Evolutionary conservation across 2,329 filamentous ascomycete genomes (phyloP).

Genomic region (Biscogniauxia sp.): DNA sequence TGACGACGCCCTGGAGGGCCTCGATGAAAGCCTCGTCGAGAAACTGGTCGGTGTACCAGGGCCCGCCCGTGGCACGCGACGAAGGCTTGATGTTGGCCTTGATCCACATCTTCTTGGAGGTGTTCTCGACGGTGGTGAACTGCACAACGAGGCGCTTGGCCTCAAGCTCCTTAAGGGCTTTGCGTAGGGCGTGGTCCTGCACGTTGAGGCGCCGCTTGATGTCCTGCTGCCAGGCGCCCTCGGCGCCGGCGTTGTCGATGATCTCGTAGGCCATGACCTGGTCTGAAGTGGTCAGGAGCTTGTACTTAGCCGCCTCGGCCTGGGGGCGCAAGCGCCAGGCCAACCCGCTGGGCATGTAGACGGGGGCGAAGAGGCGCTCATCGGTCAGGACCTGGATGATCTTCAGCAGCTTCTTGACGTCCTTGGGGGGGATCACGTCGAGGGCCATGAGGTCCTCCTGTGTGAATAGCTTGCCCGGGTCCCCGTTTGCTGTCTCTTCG

Average conservation of each 20-base stretch:
- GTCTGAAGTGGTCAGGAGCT: conserved; percentile 65
- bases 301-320: conserved; percentile 64
- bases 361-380: conserved; percentile 57
- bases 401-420: conserved; percentile 52
- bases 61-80: conserved; percentile 87
- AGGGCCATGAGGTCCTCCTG: conserved; percentile 58
- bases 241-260: conserved; percentile 80
- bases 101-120: conserved; percentile 95
- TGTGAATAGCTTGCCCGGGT: conserved; percentile 49
- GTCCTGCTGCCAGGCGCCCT: conserved; percentile 88
- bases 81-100: conserved; percentile 79
- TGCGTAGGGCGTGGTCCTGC: conserved; percentile 78
- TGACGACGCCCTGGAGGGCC: conserved; percentile 55
- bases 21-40: conserved; percentile 88
- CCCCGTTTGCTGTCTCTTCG: conserved; percentile 43
- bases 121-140: conserved; percentile 89
- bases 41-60: conserved; percentile 91
- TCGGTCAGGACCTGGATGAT: conserved; percentile 58
- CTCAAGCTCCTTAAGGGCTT: conserved; percentile 80
- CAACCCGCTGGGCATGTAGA: conserved; percentile 42
- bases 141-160: conserved; percentile 78
- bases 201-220: conserved; percentile 78
- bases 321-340: conserved; percentile 58
- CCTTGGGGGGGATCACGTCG: conserved; percentile 55
- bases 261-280: conserved; percentile 80